Conservation (phyloP, 2,329 filamentous ascomycete genomes). For the Nigrospora osmanthi region DNA sequence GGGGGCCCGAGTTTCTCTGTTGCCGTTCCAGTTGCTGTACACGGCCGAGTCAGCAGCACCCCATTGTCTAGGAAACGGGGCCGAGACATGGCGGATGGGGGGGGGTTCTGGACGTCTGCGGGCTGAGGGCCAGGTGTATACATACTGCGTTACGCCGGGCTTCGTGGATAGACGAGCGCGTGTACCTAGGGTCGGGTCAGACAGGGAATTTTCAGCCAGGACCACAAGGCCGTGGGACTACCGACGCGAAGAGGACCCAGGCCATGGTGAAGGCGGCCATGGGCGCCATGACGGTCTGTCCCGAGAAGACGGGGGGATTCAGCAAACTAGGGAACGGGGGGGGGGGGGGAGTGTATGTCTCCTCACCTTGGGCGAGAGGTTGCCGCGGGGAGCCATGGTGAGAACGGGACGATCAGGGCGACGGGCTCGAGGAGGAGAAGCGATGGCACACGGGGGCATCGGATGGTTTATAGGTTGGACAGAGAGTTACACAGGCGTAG, state of each 20-base stretch:
- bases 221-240: neutral
- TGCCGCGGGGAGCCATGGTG: slow-evolving; percentile 2
- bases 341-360: neutral
- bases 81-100: too few relatives aligned
- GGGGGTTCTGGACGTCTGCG: too few relatives aligned
- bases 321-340: too few relatives aligned
- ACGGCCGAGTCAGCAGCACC: too few relatives aligned
- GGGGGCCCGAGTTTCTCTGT: too few relatives aligned
- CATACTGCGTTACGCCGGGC: slow-evolving; percentile 3
- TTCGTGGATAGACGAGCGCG: slow-evolving; percentile 5
- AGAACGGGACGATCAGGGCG: neutral
- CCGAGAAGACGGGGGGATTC: too few relatives aligned
- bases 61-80: too few relatives aligned
- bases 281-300: slow-evolving; percentile 4
- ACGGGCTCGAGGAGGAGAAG: neutral
- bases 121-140: neutral
- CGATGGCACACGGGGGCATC: neutral
- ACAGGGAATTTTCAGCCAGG: neutral
- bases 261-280: slow-evolving; percentile 7
- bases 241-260: slow-evolving; percentile 3
- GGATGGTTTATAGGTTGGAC: too few relatives aligned
- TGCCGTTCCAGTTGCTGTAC: too few relatives aligned
- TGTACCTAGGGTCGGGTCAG: neutral
- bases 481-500: too few relatives aligned
- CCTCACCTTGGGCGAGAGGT: slow-evolving; percentile 4